A percentile compares a stretch with the other conserved stretches of the same genome.
These are phyloP conservation scores for Geosmithia flava DNA, from an alignment of 2,329 filamentous ascomycete genomes.

Conservation along the genomic window DNA sequence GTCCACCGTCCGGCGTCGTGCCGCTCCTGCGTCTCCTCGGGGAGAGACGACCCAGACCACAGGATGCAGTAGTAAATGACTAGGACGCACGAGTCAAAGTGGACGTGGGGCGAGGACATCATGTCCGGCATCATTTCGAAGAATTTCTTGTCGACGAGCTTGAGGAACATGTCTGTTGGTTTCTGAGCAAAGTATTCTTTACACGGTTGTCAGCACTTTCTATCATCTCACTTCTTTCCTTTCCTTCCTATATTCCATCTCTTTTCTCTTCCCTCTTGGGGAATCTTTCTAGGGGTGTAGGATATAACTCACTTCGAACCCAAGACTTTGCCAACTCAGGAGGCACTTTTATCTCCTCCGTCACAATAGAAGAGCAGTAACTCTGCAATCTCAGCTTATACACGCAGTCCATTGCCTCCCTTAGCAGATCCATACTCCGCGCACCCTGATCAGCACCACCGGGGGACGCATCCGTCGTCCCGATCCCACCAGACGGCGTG, in stretches of 20 bases:
- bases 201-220: background rate
- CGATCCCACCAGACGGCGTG: background rate
- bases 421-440: conserved; percentile 6
- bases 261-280: too few species aligned
- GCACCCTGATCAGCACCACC: conserved; percentile 9
- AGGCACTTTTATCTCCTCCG: conserved; percentile 11
- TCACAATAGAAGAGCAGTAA: conserved; percentile 9
- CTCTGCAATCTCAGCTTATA: conserved; percentile 11
- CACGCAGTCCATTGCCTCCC: conserved; percentile 15
- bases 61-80: conserved; percentile 17
- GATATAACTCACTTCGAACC: conserved; percentile 10
- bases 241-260: too few species aligned
- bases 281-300: too few species aligned
- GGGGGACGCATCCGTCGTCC: background rate
- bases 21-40: background rate
- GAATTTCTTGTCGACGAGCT: conserved; percentile 11
- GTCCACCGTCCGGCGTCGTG: background rate
- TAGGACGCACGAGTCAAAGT: conserved; percentile 14
- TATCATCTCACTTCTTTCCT: background rate
- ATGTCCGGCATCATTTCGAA: conserved; percentile 17
- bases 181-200: conserved; percentile 15
- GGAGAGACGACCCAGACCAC: conserved; percentile 10
- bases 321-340: conserved; percentile 11
- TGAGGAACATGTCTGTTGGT: conserved; percentile 15
- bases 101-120: conserved; percentile 13